Evolutionary conservation across 1,284 basidiomycete species (phyloP).

Genomic region (Coniferiporia weirii): DNA sequence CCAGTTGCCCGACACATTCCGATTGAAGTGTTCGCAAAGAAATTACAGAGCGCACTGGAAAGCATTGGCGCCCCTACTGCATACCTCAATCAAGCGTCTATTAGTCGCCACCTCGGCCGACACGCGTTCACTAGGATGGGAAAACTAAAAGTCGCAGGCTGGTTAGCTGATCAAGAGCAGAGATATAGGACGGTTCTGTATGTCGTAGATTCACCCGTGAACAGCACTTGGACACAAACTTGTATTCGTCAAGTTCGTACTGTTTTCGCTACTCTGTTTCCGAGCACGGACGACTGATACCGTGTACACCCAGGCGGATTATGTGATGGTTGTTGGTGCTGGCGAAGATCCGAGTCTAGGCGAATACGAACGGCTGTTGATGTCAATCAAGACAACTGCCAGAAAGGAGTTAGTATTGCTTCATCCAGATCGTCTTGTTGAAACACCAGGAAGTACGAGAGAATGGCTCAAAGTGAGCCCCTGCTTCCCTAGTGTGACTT

Average conservation of each 20-base stretch:
- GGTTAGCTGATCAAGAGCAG: constrained; percentile 94
- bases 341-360: constrained; percentile 87
- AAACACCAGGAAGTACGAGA: constrained; percentile 83
- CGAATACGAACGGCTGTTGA: constrained; percentile 88
- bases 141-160: constrained; percentile 88
- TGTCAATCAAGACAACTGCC: constrained; percentile 95
- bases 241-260: constrained; percentile 81
- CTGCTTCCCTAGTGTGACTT: background rate
- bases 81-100: constrained; percentile 87
- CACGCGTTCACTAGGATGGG: constrained; percentile 94
- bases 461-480: constrained; percentile 86
- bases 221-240: constrained; percentile 94
- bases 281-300: background rate
- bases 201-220: constrained; percentile 89
- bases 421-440: constrained; percentile 86
- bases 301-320: constrained; percentile 70
- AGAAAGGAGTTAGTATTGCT: constrained; percentile 94
- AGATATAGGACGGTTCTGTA: constrained; percentile 88
- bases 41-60: constrained; percentile 83
- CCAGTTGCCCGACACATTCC: constrained; percentile 81
- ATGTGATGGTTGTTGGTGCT: constrained; percentile 92
- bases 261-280: background rate
- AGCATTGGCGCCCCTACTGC: constrained; percentile 84
- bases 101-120: constrained; percentile 83
- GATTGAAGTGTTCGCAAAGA: constrained; percentile 81